These are phyloP conservation scores for Plasmodium inui DNA, from an alignment of 169 alveolate species.

Conservation along the genomic window DNA sequence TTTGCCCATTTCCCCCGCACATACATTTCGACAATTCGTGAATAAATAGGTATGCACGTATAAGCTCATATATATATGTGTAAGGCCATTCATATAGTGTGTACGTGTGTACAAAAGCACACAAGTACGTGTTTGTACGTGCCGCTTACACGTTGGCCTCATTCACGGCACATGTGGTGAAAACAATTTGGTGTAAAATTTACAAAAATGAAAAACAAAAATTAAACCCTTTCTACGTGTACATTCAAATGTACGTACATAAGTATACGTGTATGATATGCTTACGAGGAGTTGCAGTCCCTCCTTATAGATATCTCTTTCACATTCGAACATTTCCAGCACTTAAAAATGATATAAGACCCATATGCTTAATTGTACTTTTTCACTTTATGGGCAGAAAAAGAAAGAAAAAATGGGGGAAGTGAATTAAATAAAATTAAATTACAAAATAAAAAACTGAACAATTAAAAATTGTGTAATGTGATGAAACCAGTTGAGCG, in stretches of 20 bases:
- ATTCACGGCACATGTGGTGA: not conserved
- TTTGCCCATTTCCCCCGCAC: not conserved
- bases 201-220: conserved; percentile 7
- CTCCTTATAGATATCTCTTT: not conserved
- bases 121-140: not conserved
- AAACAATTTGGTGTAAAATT: conserved; percentile 5
- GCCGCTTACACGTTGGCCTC: not conserved
- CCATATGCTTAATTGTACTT: not conserved
- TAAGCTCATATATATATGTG: not conserved
- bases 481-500: not conserved
- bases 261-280: not conserved
- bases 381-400: conserved; percentile 1
- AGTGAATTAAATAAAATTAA: not conserved
- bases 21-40: not conserved
- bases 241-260: not conserved
- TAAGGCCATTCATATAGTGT: not conserved
- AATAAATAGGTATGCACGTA: not conserved
- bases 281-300: not conserved
- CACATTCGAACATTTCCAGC: not conserved
- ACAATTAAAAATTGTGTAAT: conserved; percentile 21
- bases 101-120: not conserved
- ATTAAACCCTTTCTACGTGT: not conserved
- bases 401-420: not conserved
- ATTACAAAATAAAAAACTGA: not conserved
- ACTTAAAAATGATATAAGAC: conserved; percentile 14